phyloP scores from a whole-genome alignment of 768 basidiomycete species.

The Rhodocollybia butyracea region DNA sequence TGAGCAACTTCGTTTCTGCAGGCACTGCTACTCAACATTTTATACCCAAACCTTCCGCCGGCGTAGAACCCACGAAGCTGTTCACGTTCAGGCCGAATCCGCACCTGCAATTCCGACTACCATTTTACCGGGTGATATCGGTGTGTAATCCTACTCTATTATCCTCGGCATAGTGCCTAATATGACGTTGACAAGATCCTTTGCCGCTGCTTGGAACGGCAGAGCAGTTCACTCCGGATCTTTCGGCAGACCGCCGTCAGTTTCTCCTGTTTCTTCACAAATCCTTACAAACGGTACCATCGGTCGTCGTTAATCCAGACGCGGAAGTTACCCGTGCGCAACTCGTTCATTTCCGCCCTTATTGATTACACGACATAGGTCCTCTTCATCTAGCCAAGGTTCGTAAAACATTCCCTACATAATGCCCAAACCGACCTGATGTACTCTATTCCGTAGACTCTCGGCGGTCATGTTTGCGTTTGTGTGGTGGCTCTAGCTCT shows the following conservation, averaged over 20 bases:
- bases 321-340: not conserved
- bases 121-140: not conserved
- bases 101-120: constrained; percentile 5
- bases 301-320: constrained; percentile 8
- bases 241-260: not conserved
- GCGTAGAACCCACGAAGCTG: constrained; percentile 1
- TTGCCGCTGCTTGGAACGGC: not conserved
- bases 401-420: not conserved
- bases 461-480: constrained; percentile 1
- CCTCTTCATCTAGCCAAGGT: constrained; percentile 5
- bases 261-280: not conserved
- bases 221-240: not conserved
- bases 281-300: too few species aligned
- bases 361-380: not conserved
- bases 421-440: too few species aligned
- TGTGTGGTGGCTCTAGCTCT: not conserved
- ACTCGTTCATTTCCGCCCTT: not conserved
- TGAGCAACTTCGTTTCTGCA: not conserved
- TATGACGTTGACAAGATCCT: not conserved
- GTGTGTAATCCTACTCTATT: not conserved
- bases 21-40: not conserved
- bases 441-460: not conserved
- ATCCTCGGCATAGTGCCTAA: not conserved
- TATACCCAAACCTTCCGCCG: not conserved
- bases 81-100: not conserved